Conservation (phyloP, 164 flowering plant species). For the Dillenia turbinata region DNA sequence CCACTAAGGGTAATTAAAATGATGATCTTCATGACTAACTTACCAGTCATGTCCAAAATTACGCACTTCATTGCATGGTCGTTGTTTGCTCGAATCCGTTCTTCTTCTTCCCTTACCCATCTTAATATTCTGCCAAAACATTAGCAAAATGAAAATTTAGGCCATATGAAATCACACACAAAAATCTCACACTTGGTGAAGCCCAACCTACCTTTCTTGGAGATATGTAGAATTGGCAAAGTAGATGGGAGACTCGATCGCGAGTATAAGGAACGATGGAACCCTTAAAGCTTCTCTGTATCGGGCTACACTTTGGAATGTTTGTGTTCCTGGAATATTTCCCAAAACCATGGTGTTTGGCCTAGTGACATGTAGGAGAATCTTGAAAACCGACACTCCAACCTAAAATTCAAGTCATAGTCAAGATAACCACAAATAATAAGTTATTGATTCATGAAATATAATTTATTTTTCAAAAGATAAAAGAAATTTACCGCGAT, state of each 20-base stretch:
- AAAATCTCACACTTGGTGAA: not conserved
- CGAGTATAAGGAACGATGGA: constrained; percentile 67
- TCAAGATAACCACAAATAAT: too few relatives aligned
- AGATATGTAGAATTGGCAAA: constrained; percentile 85
- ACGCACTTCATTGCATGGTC: constrained; percentile 52
- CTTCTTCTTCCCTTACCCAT: constrained; percentile 90
- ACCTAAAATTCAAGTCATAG: constrained; percentile 43
- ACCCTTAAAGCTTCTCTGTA: constrained; percentile 64
- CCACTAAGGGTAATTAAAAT: too few relatives aligned
- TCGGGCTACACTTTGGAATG: constrained; percentile 48
- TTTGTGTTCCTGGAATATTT: constrained; percentile 72
- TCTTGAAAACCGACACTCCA: constrained; percentile 84
- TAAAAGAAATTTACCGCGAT: too few relatives aligned
- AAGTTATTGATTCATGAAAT: too few relatives aligned
- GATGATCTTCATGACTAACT: not conserved
- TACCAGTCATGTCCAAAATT: constrained; percentile 84
- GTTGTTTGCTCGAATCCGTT: constrained; percentile 46
- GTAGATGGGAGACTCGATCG: constrained; percentile 86
- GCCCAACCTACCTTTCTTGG: constrained; percentile 72
- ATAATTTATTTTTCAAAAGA: too few relatives aligned
- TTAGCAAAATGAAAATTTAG: not conserved
- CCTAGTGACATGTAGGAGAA: constrained; percentile 80
- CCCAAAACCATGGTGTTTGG: constrained; percentile 72
- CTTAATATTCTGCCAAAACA: constrained; percentile 55
- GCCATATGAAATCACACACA: not conserved